Evolutionary conservation across 177 flowering plant species (phyloP), one percentile per base, ranked within the genome.

Genomic region (Vitis hybrid): DNA sequence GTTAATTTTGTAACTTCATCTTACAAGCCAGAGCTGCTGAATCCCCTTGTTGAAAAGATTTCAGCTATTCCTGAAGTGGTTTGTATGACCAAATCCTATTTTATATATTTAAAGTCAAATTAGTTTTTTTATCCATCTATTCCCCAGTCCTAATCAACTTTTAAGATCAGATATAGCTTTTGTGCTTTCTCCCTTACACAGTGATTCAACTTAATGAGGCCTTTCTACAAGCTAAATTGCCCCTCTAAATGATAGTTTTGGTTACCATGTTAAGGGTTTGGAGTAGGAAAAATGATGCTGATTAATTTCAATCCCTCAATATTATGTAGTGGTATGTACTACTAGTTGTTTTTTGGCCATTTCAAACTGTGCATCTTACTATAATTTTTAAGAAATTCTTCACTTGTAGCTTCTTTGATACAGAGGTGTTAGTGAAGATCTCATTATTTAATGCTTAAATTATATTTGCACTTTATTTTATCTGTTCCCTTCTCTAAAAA

Each of bases 1-100:
- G 98, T 95, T 68, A 95, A 95, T 78, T 93, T 95, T 85, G 98
- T 95, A 76, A 95, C 99, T 62, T 90, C 97, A 2, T 87, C 98
- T 9, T 87, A 91, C 89, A 81, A 85, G 75, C 96, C 96, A 49
- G 96, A 89, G 80, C 76, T 93, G 73, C 82, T 95, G 78, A 74
- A 84, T 79, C 89, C 97, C 70, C 85, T 93, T 69, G 83, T 91
- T 69, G 83, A 86, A 64, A 88, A 84, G 83, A 83, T 95, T 66
- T 77, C 88, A 77, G 65, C 80, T n/a, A 80, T 95, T 75, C 90
- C 93, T 74, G 92, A 86, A 89, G 97, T 91, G 93, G 99, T 94
- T 72, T 50, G 94, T 87, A 21, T 45, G 51, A 48, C 49, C 45
- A 60, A 55, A 58, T 63, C 73, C 49, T 17, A 11, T 8, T 69